phyloP scores from a whole-genome alignment of 306 rosid species.

The Acacia confusa region DNA sequence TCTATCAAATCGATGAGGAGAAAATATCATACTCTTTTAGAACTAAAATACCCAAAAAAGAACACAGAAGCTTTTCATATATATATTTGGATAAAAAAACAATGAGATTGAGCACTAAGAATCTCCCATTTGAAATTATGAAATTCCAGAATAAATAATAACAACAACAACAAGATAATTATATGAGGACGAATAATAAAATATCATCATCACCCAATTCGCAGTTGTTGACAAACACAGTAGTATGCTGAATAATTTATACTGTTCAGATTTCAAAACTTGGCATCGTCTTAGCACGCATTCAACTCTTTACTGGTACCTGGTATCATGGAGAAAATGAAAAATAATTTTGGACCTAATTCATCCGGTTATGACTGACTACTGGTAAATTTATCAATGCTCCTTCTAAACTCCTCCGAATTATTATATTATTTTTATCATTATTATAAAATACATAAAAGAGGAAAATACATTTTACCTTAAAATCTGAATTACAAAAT shows the following conservation, averaged over 20 bases:
- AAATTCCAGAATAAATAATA: not conserved
- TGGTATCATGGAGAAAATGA: not conserved
- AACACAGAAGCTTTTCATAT: constrained; percentile 6
- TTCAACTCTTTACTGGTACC: constrained; percentile 18
- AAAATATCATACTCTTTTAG: constrained; percentile 41
- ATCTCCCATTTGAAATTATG: constrained; percentile 4
- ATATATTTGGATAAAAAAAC: not conserved
- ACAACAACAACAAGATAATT: constrained; percentile 2
- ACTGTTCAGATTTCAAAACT: constrained; percentile 4
- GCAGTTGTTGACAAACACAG: constrained; percentile 20
- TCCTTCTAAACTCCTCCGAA: not conserved
- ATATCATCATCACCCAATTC: constrained; percentile 21
- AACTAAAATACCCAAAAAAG: constrained; percentile 20
- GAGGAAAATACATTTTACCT: not conserved
- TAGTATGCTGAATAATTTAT: constrained; percentile 13
- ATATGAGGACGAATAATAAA: constrained; percentile 10
- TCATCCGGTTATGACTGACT: not conserved
- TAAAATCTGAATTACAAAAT: not conserved
- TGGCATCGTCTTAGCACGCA: constrained; percentile 15
- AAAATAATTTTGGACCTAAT: not conserved
- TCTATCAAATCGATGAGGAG: constrained; percentile 50
- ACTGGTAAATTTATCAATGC: not conserved
- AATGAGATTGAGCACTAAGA: not conserved
- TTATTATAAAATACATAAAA: not conserved
- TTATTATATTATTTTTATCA: not conserved